phyloP scores from a whole-genome alignment of 139 green algal species.

The Chlorella ohadii region DNA sequence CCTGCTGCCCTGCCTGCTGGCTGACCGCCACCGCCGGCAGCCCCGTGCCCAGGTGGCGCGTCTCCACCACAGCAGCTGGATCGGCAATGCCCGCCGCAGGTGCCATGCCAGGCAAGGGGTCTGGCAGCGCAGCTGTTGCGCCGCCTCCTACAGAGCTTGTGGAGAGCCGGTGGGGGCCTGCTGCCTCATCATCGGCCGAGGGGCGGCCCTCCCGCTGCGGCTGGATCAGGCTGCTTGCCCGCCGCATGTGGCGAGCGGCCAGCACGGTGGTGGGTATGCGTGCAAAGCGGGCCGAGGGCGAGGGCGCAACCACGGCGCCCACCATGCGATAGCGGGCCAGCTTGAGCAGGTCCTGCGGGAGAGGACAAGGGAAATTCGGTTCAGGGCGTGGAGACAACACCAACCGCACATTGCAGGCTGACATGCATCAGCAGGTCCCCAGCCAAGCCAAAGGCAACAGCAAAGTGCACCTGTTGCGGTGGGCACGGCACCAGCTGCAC shows the following conservation, averaged over 20 bases:
- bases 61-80: background rate
- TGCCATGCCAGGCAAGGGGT: background rate
- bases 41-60: background rate
- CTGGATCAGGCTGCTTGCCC: background rate
- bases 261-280: slow-evolving; percentile 52
- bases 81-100: too few species aligned
- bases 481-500: background rate
- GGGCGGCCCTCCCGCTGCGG: too few species aligned
- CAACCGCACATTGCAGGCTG: too few species aligned
- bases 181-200: too few species aligned
- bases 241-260: slow-evolving; percentile 43
- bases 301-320: slow-evolving; percentile 20
- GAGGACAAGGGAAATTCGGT: too few species aligned
- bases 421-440: too few species aligned
- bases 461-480: too few species aligned
- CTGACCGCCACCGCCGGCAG: slow-evolving; percentile 31
- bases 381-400: too few species aligned
- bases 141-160: too few species aligned
- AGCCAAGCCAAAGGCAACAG: too few species aligned
- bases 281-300: background rate
- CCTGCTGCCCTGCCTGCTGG: slow-evolving; percentile 6
- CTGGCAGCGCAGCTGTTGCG: background rate
- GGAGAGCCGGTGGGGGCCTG: too few species aligned
- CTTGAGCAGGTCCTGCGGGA: slow-evolving; percentile 62
- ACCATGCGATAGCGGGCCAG: slow-evolving; percentile 76